Base-by-base conservation (phyloP, 2,329 filamentous ascomycete species). In the Colletotrichum graminicola region DNA sequence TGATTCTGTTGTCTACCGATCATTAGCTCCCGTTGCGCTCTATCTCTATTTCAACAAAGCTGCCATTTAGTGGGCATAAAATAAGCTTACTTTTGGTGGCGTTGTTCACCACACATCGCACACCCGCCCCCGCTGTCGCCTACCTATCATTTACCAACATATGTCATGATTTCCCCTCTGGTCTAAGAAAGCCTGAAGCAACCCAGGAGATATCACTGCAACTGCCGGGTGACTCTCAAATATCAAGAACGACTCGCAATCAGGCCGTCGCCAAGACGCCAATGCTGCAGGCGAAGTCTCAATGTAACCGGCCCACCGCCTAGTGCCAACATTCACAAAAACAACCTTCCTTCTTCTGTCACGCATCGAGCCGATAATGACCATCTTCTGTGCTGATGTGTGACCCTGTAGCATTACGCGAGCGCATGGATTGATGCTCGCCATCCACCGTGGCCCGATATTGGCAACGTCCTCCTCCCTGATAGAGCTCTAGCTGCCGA, bases 271-370 rank as follows among this genome's bases (percentile, higher is more conserved):
- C 67, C 67, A 71, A 71, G 67, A 29, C 64, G 67, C 67, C 64
- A 71, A 62, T 51, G 18, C n/a, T 56, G 51, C 47, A 52, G 51
- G 57, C 51, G 34, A 71, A 54, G 64, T 57, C 23, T 41, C 23
- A 47, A 52, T 71, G 57, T 52, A 71, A 67, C 67, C 64, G 49
- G 45, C 43, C 49, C 56, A 23, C 57, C 43, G 43, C 56, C 12
- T 12, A 41, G 21, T 52, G 21, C 36, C 41, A 51, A 64, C 34
- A 39, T 59, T 43, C 5, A 45, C 29, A 26, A 18, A 71, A 68
- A 71, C 52, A 43, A 71, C 68, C 68, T 71, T 71, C 64, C 68
- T 26, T 68, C 65, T 71, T 68, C 57, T 71, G 52, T 39, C 51
- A 32, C 36, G 41, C 18, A 32, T 43, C 32, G 51, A 57, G 36